Conservation (phyloP, 768 basidiomycete species). For the Trichaptum fuscoviolaceum region DNA sequence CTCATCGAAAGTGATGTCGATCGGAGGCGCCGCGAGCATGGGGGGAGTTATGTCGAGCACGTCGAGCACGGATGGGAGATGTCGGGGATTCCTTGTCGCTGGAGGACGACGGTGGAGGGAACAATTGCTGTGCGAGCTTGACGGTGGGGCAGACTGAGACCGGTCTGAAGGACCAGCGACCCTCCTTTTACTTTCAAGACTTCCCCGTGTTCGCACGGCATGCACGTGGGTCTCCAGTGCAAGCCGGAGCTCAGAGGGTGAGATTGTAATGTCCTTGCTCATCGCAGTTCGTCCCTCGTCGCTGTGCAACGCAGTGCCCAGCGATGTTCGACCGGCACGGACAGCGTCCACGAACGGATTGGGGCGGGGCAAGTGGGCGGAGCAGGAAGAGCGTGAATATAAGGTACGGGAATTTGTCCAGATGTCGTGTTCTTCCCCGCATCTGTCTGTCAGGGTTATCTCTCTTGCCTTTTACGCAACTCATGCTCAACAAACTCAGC, state of each 20-base stretch:
- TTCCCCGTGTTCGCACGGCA: not conserved
- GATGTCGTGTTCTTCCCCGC: too few relatives aligned
- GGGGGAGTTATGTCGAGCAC: not conserved
- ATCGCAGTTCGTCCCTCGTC: not conserved
- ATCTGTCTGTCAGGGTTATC: not conserved
- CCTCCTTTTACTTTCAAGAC: not conserved
- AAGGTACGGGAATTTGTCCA: not conserved
- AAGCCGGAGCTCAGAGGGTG: not conserved
- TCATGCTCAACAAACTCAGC: not conserved
- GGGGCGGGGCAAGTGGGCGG: not conserved
- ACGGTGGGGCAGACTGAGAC: slow-evolving; percentile 5
- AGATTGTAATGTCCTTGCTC: not conserved
- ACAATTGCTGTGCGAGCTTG: not conserved
- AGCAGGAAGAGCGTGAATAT: not conserved
- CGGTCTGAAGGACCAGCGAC: not conserved
- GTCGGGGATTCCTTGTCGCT: not conserved
- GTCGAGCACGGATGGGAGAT: not conserved
- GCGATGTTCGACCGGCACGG: too few relatives aligned
- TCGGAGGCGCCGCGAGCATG: slow-evolving; percentile 56
- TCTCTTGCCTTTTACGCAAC: not conserved
- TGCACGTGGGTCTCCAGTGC: not conserved
- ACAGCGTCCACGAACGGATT: not conserved
- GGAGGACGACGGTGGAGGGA: not conserved
- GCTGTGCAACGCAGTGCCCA: not conserved
- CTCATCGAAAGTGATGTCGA: slow-evolving; percentile 63